Evolutionary conservation across 2,329 filamentous ascomycete genomes (phyloP), one percentile per base, ranked within the genome.

Genomic region (Pestalotiopsis sp.): DNA sequence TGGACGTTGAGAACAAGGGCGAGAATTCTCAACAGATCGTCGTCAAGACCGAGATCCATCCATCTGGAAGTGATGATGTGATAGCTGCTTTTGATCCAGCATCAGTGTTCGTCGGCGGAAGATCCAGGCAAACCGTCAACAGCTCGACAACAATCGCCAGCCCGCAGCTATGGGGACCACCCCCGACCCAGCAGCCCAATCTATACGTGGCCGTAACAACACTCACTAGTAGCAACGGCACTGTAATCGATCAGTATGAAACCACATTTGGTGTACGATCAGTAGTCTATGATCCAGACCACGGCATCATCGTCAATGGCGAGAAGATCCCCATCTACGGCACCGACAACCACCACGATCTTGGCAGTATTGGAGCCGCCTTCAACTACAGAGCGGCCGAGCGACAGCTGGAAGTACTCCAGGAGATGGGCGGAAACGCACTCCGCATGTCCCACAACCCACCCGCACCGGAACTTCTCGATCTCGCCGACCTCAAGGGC

Each of bases 371-470:
- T 0, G 86, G 85, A 1, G 75, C 83, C 0, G 86, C 86, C 14
- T 87, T 86, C 78, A 85, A 87, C 73, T 52, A 77, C 39, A 80
- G 83, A 2, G 86, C 85, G 0, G 81, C 82, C 0, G 77, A 85
- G 73, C 80, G 86, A 1, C 83, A 88, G 73, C 78, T 87, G 3
- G 75, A 85, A 70, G 80, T 84, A n/a, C 76, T 88, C 1, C 80
- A 78, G 20, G 84, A 86, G 9, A 80, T 87, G 77, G 86, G 86
- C 11, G 74, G 72, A 70, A 88, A 87, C 69, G 82, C 83, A 0
- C 76, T 88, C 3, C 81, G 86, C 3, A 87, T 82, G 27, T 82
- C 85, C 0, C 86, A 88, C 73, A 88, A 88, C 74, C 85, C 85
- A 0, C 86, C 86, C 0, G 84, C 85, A 0, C 79, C 84, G 0